Evolutionary conservation across 2,329 filamentous ascomycete genomes (phyloP).

Genomic region (Incumbomyces lentus): DNA sequence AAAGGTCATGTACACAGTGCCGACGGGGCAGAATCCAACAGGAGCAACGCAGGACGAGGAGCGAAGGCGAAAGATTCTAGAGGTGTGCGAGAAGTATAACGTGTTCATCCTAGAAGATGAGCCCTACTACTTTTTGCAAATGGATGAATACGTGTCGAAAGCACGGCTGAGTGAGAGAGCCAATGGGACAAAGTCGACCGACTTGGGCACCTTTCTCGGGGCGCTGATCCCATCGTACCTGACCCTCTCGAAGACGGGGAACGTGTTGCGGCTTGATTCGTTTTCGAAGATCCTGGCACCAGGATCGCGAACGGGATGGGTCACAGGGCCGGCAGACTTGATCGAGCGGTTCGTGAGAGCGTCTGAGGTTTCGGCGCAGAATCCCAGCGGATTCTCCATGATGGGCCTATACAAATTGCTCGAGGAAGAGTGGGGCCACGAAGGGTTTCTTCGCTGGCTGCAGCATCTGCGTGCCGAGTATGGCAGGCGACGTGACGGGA

Average conservation of each 20-base stretch:
- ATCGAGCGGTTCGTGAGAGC: slow-evolving; percentile 73
- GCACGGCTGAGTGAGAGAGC: slow-evolving; percentile 18
- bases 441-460: slow-evolving; percentile 81
- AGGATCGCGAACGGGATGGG: slow-evolving; percentile 74
- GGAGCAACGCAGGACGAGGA: slow-evolving; percentile 65
- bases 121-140: slow-evolving; percentile 87
- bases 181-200: neutral
- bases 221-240: slow-evolving; percentile 65
- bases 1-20: slow-evolving; percentile 59
- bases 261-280: slow-evolving; percentile 82
- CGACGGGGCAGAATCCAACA: slow-evolving; percentile 83
- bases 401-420: slow-evolving; percentile 77
- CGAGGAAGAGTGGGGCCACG: slow-evolving; percentile 89
- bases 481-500: slow-evolving; percentile 63
- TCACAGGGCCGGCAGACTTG: slow-evolving; percentile 77
- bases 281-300: slow-evolving; percentile 88
- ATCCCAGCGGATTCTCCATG: slow-evolving; percentile 75
- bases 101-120: slow-evolving; percentile 84
- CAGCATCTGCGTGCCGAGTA: slow-evolving; percentile 73
- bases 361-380: slow-evolving; percentile 74
- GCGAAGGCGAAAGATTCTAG: slow-evolving; percentile 63
- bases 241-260: slow-evolving; percentile 73
- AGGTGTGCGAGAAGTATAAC: slow-evolving; percentile 71
- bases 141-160: slow-evolving; percentile 55
- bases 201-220: slow-evolving; percentile 49